These are phyloP conservation scores for Dipteronia dyeriana DNA, from an alignment of 345 rosid species.

Conservation along the genomic window DNA sequence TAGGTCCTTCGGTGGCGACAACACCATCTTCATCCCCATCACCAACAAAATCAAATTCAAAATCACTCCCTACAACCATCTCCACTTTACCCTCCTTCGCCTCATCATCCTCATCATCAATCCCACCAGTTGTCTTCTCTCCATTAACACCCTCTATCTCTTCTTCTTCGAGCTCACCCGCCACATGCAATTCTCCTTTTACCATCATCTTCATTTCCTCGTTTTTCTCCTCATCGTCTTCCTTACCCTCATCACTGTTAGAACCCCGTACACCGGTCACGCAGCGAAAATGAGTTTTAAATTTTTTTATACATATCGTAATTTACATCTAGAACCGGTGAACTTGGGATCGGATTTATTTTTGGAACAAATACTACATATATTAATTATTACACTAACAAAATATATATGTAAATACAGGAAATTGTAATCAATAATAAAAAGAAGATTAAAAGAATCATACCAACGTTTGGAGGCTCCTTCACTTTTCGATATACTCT, in stretches of 20 bases:
- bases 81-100: constrained; percentile 41
- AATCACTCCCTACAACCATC: constrained; percentile 55
- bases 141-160: constrained; percentile 25
- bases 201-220: constrained; percentile 23
- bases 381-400: no score
- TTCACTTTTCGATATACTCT: no score
- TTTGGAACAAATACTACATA: no score
- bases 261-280: no score
- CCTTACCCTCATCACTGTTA: constrained; percentile 22
- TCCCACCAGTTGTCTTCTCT: constrained; percentile 19
- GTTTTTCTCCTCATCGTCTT: constrained; percentile 27
- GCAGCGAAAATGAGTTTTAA: no score
- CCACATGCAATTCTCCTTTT: constrained; percentile 25
- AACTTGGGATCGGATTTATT: no score
- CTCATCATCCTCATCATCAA: constrained; percentile 29
- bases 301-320: no score
- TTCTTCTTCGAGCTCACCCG: constrained; percentile 23
- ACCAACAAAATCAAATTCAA: constrained; percentile 42
- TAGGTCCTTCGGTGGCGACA: constrained; percentile 48
- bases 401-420: no score
- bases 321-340: no score
- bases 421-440: no score
- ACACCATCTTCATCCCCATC: constrained; percentile 46
- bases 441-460: no score
- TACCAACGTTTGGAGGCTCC: no score